Evolutionary conservation across 495 filamentous ascomycete species (phyloP).

Genomic region (Penicillium daleae): DNA sequence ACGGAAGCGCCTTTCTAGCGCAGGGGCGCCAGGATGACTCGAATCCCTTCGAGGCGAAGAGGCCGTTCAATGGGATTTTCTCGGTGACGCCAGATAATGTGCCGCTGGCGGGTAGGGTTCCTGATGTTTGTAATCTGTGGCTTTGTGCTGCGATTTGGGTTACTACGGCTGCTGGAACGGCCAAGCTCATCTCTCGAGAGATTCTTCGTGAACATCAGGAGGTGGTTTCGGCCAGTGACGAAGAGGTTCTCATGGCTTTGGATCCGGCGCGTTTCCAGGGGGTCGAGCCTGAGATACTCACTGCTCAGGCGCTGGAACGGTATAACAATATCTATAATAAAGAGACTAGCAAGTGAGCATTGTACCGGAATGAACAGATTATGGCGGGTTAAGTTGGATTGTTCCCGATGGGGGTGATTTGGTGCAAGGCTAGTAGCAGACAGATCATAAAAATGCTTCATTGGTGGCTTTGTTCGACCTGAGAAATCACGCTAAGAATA

Average conservation of each 20-base stretch:
- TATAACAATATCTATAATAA: slow-evolving; percentile 43
- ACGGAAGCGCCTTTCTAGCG: slow-evolving; percentile 18
- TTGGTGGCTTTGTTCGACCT: neutral
- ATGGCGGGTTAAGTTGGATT: neutral
- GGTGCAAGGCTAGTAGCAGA: neutral
- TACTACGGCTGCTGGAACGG: slow-evolving; percentile 40
- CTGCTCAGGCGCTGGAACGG: slow-evolving; percentile 28
- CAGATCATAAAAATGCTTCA: neutral
- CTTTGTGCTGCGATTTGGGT: slow-evolving; percentile 42
- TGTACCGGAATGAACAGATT: neutral
- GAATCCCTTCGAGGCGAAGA: slow-evolving; percentile 18
- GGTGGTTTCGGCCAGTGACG: slow-evolving; percentile 16
- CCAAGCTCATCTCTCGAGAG: slow-evolving; percentile 33
- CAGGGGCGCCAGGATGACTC: neutral
- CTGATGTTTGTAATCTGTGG: slow-evolving; percentile 29
- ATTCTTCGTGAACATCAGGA: slow-evolving; percentile 18
- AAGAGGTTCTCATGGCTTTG: slow-evolving; percentile 25
- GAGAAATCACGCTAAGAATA: slow-evolving; percentile 7
- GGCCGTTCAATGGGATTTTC: slow-evolving; percentile 42
- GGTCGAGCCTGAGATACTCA: slow-evolving; percentile 25
- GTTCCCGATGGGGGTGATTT: neutral
- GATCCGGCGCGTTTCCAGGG: slow-evolving; percentile 36
- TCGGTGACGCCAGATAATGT: slow-evolving; percentile 44
- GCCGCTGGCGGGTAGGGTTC: slow-evolving; percentile 35
- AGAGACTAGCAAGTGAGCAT: neutral